A percentile compares a stretch with the other conserved stretches of the same genome.
These are phyloP conservation scores for Aspergillus neotritici DNA, from an alignment of 2,329 filamentous ascomycete genomes.

Conservation along the genomic window DNA sequence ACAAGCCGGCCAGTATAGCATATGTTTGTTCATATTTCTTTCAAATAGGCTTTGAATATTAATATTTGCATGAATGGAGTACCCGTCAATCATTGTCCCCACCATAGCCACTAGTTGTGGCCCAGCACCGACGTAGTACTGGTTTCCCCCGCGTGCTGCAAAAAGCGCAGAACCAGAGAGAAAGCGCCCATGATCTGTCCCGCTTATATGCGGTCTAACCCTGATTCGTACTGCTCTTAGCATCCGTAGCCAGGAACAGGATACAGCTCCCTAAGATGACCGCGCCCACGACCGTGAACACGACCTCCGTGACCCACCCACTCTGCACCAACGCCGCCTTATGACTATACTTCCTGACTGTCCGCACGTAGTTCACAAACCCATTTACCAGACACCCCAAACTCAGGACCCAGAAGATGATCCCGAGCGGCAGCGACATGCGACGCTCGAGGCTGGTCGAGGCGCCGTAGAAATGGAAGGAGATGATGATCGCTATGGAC, in stretches of 20 bases:
- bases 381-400: slow-evolving; percentile 71
- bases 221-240: slow-evolving; percentile 6
- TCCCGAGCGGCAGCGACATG: slow-evolving; percentile 76
- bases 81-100: background rate
- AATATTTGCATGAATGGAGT: background rate
- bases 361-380: slow-evolving; percentile 79
- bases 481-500: slow-evolving; percentile 81
- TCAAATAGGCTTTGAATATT: slow-evolving; percentile 5
- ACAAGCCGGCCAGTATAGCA: slow-evolving; percentile 6
- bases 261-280: slow-evolving; percentile 43
- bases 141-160: no score
- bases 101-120: background rate
- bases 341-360: slow-evolving; percentile 73
- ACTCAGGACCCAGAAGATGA: slow-evolving; percentile 80
- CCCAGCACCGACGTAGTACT: background rate
- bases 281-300: slow-evolving; percentile 47
- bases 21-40: background rate
- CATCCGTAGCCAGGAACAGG: slow-evolving; percentile 39
- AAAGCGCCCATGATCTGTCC: no score
- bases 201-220: no score
- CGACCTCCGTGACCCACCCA: slow-evolving; percentile 85
- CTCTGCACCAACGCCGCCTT: slow-evolving; percentile 81
- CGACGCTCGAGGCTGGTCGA: slow-evolving; percentile 66
- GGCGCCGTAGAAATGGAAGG: slow-evolving; percentile 77
- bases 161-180: no score